phyloP scores from a whole-genome alignment of 257 asterid species.

The Paulownia fortunei region DNA sequence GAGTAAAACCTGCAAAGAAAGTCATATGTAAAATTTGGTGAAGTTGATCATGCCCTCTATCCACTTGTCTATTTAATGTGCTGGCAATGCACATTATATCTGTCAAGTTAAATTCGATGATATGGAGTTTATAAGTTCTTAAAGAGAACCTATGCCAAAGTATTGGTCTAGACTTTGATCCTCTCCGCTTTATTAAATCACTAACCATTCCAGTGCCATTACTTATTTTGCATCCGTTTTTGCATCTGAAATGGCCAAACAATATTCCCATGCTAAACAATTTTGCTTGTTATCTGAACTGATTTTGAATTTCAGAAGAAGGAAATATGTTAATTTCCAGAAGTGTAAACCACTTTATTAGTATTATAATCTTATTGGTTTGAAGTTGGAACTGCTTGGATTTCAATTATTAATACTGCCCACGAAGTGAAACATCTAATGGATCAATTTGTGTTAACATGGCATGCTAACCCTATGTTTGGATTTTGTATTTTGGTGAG shows the following conservation, averaged over 20 bases:
- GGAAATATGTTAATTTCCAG: not conserved
- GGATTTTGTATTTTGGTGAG: not conserved
- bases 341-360: not conserved
- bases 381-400: slow-evolving; percentile 11
- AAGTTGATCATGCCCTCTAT: not conserved
- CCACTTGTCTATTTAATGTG: not conserved
- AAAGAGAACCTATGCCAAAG: not conserved
- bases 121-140: not conserved
- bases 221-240: not conserved
- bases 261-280: not conserved
- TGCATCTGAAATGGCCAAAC: not conserved
- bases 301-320: too few species aligned
- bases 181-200: not conserved
- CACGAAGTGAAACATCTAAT: slow-evolving; percentile 3
- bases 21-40: not conserved
- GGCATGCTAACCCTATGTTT: not conserved
- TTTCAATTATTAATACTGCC: not conserved
- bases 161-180: not conserved
- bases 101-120: not conserved
- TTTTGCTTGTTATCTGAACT: too few species aligned
- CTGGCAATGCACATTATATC: not conserved
- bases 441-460: not conserved
- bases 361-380: not conserved
- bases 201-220: not conserved
- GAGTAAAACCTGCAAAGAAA: not conserved